Percentiles rank a stretch among this genome's conserved stretches.
Conservation (phyloP, 2,329 filamentous ascomycete species). For the Penicillium freii region DNA sequence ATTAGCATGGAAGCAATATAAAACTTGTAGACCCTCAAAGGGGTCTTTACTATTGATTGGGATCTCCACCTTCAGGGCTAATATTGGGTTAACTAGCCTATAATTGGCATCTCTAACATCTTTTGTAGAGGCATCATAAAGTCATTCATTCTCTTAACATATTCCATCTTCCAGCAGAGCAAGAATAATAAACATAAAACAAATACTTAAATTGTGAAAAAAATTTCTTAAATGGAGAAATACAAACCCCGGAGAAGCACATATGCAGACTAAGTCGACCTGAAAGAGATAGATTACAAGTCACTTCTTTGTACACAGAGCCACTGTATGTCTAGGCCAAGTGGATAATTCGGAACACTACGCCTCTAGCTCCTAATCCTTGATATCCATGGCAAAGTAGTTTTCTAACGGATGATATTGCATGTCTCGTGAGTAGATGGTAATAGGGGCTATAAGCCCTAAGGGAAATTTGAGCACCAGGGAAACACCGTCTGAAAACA, state of each 20-base stretch:
- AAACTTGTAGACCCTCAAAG: neutral
- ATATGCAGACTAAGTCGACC: neutral
- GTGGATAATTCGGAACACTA: neutral
- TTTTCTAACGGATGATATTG: neutral
- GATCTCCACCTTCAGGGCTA: neutral
- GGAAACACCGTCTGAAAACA: constrained; percentile 2
- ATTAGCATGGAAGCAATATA: neutral
- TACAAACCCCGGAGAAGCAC: neutral
- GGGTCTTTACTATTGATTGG: neutral
- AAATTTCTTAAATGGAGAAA: no score
- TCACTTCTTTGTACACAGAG: neutral
- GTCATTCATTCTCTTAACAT: neutral
- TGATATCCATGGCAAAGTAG: neutral
- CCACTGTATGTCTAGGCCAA: neutral
- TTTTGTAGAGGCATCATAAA: neutral
- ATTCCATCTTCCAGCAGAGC: neutral
- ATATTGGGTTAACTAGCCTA: neutral
- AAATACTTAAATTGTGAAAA: neutral
- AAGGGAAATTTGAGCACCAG: neutral
- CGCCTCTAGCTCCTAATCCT: neutral
- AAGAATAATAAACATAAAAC: neutral
- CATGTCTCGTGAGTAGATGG: constrained; percentile 3
- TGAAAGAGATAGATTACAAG: neutral
- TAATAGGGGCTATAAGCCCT: constrained; percentile 5
- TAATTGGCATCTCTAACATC: no score